Conservation (phyloP, 2,329 filamentous ascomycete species). For the Aureobasidium lini region DNA sequence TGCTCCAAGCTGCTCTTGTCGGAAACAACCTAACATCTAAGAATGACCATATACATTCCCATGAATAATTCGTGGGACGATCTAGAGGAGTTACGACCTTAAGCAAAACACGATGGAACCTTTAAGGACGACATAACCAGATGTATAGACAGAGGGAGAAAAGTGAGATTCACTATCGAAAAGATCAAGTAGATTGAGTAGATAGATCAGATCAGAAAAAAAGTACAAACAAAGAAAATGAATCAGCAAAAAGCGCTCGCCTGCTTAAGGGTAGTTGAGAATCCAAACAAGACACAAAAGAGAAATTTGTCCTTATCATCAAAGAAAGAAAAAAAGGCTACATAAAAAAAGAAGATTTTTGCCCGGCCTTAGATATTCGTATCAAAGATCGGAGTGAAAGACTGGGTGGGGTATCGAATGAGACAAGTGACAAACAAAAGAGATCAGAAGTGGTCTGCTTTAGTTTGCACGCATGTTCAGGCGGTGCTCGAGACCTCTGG, state of each 20-base stretch:
- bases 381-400: too few species aligned
- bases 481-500: slow-evolving; percentile 2
- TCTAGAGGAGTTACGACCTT: too few species aligned
- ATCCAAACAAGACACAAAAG: not conserved
- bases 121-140: too few species aligned
- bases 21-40: too few species aligned
- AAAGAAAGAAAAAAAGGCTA: not conserved
- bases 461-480: slow-evolving; percentile 7
- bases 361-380: too few species aligned
- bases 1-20: too few species aligned
- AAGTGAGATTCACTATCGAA: not conserved
- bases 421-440: not conserved
- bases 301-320: not conserved
- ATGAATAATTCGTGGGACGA: too few species aligned
- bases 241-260: not conserved
- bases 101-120: too few species aligned
- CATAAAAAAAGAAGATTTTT: not conserved
- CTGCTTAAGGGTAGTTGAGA: not conserved
- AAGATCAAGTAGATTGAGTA: not conserved
- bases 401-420: not conserved
- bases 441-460: not conserved
- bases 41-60: too few species aligned
- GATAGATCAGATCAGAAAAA: not conserved
- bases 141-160: too few species aligned
- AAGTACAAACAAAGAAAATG: not conserved